A percentile compares a stretch with the other conserved stretches of the same genome.
These are phyloP conservation scores for Pachyrhizus erosus DNA, from an alignment of 306 rosid species.

Conservation along the genomic window DNA sequence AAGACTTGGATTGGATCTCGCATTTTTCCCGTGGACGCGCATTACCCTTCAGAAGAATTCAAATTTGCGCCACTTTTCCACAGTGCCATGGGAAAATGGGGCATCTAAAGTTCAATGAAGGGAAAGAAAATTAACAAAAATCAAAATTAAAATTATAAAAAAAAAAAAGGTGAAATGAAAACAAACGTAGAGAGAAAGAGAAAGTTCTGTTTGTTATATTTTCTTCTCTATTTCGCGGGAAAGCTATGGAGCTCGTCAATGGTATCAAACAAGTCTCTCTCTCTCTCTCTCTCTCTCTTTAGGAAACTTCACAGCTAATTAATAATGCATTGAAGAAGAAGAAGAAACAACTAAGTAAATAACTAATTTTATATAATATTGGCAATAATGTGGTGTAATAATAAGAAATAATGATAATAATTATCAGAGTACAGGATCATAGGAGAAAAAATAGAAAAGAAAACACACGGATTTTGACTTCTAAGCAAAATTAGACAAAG, in stretches of 20 bases:
- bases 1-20: conserved; percentile 58
- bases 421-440: not conserved
- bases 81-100: conserved; percentile 25
- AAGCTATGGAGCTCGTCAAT: conserved; percentile 59
- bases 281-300: conserved; percentile 26
- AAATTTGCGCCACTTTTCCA: conserved; percentile 40
- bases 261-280: conserved; percentile 46
- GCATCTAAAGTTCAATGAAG: not conserved
- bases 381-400: not conserved
- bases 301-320: conserved; percentile 43
- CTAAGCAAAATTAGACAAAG: not conserved
- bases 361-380: not conserved
- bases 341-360: not conserved
- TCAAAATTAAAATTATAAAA: not conserved
- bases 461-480: not conserved
- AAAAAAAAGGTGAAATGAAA: not conserved
- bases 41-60: conserved; percentile 33
- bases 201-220: not conserved
- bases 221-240: conserved; percentile 60
- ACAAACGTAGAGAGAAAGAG: not conserved
- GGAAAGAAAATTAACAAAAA: not conserved
- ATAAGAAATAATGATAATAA: not conserved
- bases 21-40: conserved; percentile 59
- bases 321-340: conserved; percentile 16
- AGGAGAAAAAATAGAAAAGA: not conserved